Evolutionary conservation across 176 grass and related monocot species (phyloP), one percentile per base, ranked within the genome.

Genomic region (Hyparrhenia diplandra): DNA sequence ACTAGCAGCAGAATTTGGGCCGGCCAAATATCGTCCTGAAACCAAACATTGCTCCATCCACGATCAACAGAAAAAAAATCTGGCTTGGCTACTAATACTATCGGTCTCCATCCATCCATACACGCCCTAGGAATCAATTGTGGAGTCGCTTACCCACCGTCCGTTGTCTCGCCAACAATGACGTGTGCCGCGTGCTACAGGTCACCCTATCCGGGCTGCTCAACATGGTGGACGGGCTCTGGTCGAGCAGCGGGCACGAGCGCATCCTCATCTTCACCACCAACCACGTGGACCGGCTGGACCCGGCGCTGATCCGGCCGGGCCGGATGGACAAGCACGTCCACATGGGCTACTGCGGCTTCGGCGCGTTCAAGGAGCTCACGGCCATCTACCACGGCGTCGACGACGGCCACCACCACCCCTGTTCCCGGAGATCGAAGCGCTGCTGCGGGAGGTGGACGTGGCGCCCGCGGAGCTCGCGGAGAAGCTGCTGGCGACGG

Each of bases 151-250:
- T 20, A 76, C 31, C 21, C 42, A 63, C 10, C 25, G 18, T 10
- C 23, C 57, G 35, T 57, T 40, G 17, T 11, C 14, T 64, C 4
- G 61, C 13, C 13, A 64, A 17, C 61, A 64, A 8, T 67, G 4
- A 20, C 72, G 40, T 81, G 71, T 29, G 23, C 85, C 64, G 8
- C 31, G 8, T 34, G 18, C 45, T 73, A 49, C 75, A 89, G 87
- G 87, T 84, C 54, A 88, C 69, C 13, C 49, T 91, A 64, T 88
- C 86, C 21, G 82, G 86, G 5, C 47, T 88, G 24, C 85, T 91
- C 36, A 88, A 78, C 85, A 88, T 91, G 77, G 89, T 88, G 82
- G 89, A 88, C 77, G 89, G 89, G 2, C 85, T 91, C 14, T 85
- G 78, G 89, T 85, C 86, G 37, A 85, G 82, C 77, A 82, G 82